Evolutionary conservation across 2,329 filamentous ascomycete genomes (phyloP), one percentile per base, ranked within the genome.

Genomic region (Penicillium griseofulvum): DNA sequence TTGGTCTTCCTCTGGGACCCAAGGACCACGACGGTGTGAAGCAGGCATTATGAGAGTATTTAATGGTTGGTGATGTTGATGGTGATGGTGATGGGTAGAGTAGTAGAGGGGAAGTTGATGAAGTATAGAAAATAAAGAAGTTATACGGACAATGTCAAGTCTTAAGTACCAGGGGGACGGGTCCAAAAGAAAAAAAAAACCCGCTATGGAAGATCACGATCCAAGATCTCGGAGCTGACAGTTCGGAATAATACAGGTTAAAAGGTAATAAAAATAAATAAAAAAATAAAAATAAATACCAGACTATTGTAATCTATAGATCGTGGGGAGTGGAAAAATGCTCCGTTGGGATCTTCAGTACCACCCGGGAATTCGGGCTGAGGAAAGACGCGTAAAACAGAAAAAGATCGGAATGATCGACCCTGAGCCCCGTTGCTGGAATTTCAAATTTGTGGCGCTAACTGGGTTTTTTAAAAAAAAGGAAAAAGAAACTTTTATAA

Each of bases 1-100:
- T 47, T 80, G 76, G 71, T 95, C 91, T 74, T 96, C 91, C 49
- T 82, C 80, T 65, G 87, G 85, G 59, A 90, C 88, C 91, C 91
- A 96, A 55, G 91, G 90, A 55, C 91, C 91, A 76, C 90, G 84
- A 71, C 87, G 85, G 69, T 88, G 85, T 68, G 78, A 68, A 54
- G 75, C 72, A 60, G 73, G 71, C 77, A 79, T 78, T 49, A 31
- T 53, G 16, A 39, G 46, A 22, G 39, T 39, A 36, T 19, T 16
- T 41, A 31, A 43, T 19, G 26, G 34, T 39, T 1, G 12, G 29
- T 34, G 14, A 16, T 34, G 6, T 4, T 14, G 29, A 2, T 33
- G 31, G 14, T 34, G 31, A 16, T 34, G 14, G 22, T n/a, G n/a
- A n/a, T n/a, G n/a, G n/a, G n/a, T 29, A 34, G 34, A 49, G 4